Evolutionary conservation across 2,329 filamentous ascomycete species (phyloP), one percentile per base, ranked within the genome.

Genomic region (Laburnicola sp.): DNA sequence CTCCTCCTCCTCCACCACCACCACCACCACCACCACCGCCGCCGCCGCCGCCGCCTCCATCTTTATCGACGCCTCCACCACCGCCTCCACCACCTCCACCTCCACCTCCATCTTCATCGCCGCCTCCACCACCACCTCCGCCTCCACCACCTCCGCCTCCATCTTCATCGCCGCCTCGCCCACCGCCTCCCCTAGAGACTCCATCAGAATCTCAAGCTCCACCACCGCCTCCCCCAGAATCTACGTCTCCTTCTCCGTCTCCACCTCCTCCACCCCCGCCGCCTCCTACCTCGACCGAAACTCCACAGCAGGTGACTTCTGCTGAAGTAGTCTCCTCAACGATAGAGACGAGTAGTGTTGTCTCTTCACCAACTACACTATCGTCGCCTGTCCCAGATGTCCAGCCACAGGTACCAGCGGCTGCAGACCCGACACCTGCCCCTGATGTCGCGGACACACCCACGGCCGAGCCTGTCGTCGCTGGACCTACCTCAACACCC

Each of bases 331-430:
- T 56, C 35, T 65, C 66, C 51, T 66, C 70, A 47, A 57, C 64
- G 46, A 56, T 55, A 71, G 67, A 67, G 71, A 72, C 69, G 67
- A 60, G 55, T 45, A 65, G 51, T 58, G 54, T 55, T 57, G 60
- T 65, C 58, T 60, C 60, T 60, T 63, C 59, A 50, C 60, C 64
- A 54, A 57, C 51, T 42, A 50, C 58, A 50, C 61, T 54, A 30
- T 48, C 59, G 50, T 56, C 53, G 40, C 48, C 53, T 43, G 57
- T 63, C 57, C 58, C 64, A 50, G 51, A 56, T 39, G 40, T 65
- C 51, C 38, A 51, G 35, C 56, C 64, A 16, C 55, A 64, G 36
- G 48, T 49, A 41, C 55, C 59, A 31, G 57, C 50, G 11, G 55
- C 55, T 38, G 45, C 37, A 43, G 54, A 25, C 37, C 56, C 49